phyloP scores from a whole-genome alignment of 805 yeast species.

The Blastobotrys terrestris region DNA sequence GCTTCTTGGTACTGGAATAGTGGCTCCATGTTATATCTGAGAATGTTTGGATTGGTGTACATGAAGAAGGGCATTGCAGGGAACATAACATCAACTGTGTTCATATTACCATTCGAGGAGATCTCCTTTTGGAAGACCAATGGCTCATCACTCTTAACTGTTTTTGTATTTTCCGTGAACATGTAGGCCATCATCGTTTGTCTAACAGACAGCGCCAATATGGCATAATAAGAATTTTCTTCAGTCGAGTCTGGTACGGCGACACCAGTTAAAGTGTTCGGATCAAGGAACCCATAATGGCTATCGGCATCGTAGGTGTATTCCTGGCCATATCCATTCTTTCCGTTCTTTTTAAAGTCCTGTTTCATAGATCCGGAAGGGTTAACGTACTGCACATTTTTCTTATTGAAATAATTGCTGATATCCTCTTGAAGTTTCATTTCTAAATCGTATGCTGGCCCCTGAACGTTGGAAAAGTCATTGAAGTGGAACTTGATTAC shows the following conservation, averaged over 20 bases:
- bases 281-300: not conserved
- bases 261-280: not conserved
- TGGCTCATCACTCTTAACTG: not conserved
- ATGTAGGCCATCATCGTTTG: not conserved
- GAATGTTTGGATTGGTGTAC: not conserved
- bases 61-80: slow-evolving; percentile 1
- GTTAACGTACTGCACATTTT: not conserved
- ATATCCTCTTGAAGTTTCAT: not conserved
- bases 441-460: not conserved
- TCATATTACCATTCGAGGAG: not conserved
- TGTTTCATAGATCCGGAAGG: not conserved
- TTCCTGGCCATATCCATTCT: not conserved
- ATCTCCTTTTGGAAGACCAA: slow-evolving; percentile 1
- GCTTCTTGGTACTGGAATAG: slow-evolving; percentile 1
- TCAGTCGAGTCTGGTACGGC: not conserved
- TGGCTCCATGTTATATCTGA: not conserved
- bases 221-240: not conserved
- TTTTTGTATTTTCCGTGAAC: not conserved
- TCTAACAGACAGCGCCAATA: not conserved
- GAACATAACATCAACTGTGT: slow-evolving; percentile 3
- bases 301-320: not conserved
- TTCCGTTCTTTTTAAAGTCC: not conserved
- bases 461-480: not conserved
- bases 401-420: not conserved
- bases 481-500: slow-evolving; percentile 1